These are phyloP conservation scores for Eucalyptus marginata DNA, from an alignment of 345 rosid species.

Conservation along the genomic window DNA sequence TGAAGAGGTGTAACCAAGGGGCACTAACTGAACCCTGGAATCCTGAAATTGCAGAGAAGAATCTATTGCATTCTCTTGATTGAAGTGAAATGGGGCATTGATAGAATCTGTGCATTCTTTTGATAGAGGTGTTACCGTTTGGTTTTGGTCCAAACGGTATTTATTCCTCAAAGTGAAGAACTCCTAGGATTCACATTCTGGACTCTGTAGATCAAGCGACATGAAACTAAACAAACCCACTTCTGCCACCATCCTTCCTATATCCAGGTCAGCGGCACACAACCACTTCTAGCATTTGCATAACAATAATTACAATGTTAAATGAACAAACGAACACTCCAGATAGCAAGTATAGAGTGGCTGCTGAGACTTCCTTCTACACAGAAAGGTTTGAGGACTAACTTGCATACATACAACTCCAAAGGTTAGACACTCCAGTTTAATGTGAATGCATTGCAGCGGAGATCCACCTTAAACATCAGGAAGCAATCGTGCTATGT, in stretches of 20 bases:
- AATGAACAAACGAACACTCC: background rate
- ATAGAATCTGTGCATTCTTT: background rate
- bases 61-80: background rate
- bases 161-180: background rate
- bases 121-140: background rate
- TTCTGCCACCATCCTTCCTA: background rate
- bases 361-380: background rate
- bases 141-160: background rate
- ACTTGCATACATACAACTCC: background rate
- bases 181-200: background rate
- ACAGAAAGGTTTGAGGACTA: background rate
- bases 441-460: background rate
- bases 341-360: background rate
- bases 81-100: background rate
- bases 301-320: background rate
- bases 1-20: background rate
- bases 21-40: background rate
- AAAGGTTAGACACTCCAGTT: background rate
- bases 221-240: background rate
- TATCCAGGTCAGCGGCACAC: background rate
- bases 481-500: constrained; percentile 21
- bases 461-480: constrained; percentile 5
- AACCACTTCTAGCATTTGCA: background rate
- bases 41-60: background rate
- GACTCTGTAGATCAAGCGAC: background rate